These are phyloP conservation scores for Phanerochaete carnosa DNA, from an alignment of 768 basidiomycete genomes.

Conservation along the genomic window DNA sequence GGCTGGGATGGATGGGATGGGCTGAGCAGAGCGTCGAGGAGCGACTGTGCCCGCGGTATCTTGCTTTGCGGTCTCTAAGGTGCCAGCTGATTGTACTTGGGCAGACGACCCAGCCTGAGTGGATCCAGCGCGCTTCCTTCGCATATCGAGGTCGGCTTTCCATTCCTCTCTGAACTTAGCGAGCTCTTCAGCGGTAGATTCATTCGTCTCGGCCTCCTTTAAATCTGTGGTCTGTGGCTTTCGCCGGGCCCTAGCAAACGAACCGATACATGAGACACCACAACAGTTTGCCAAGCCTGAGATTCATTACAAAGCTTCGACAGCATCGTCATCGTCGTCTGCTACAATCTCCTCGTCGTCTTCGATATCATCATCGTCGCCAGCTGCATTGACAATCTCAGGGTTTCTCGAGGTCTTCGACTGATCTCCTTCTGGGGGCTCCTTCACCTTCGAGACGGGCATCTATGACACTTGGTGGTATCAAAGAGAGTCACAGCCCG, in stretches of 20 bases:
- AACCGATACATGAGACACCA: neutral
- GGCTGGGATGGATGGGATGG: neutral
- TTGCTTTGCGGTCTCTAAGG: neutral
- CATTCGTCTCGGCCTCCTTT: slow-evolving; percentile 23
- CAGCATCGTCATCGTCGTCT: neutral
- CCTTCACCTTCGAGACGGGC: neutral
- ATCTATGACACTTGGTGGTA: neutral
- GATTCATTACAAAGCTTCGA: neutral
- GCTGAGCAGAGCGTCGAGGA: neutral
- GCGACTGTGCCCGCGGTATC: neutral
- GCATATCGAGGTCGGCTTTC: slow-evolving; percentile 45
- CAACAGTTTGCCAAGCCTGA: neutral
- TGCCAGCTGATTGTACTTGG: neutral
- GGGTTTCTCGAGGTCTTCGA: neutral
- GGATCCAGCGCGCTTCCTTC: neutral
- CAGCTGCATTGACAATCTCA: neutral
- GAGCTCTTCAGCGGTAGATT: slow-evolving; percentile 52
- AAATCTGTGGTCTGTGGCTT: neutral
- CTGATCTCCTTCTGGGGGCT: neutral
- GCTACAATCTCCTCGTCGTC: neutral
- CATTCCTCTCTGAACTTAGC: slow-evolving; percentile 69
- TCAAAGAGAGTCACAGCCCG: neutral
- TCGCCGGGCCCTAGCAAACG: neutral
- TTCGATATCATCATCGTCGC: neutral
- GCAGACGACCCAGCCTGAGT: neutral